Percentiles rank a stretch among this genome's conserved stretches.
Conservation (phyloP, 768 basidiomycete genomes). For the Trametes elegans region DNA sequence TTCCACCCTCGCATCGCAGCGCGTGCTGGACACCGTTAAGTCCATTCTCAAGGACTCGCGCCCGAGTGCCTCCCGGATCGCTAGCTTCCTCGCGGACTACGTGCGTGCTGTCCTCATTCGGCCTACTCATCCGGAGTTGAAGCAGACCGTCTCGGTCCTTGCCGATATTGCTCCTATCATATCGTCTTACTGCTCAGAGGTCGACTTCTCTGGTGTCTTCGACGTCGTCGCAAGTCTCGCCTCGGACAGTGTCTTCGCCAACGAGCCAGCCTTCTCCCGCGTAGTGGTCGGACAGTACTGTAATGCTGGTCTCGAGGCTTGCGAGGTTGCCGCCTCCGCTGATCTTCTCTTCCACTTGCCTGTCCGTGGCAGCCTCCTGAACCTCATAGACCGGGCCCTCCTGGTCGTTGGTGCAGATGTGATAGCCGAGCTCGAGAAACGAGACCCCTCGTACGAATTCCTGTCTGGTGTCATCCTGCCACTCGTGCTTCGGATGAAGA, state of each 20-base stretch:
- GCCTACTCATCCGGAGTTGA: slow-evolving; percentile 40
- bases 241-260: slow-evolving; percentile 45
- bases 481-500: slow-evolving; percentile 52
- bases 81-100: slow-evolving; percentile 54
- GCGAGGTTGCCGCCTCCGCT: slow-evolving; percentile 34
- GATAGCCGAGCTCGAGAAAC: slow-evolving; percentile 54
- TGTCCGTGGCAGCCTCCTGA: slow-evolving; percentile 29
- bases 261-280: slow-evolving; percentile 49
- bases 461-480: slow-evolving; percentile 66
- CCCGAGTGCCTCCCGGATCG: slow-evolving; percentile 39
- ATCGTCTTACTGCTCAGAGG: slow-evolving; percentile 41
- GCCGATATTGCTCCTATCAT: slow-evolving; percentile 56
- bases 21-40: slow-evolving; percentile 55
- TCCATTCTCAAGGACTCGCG: slow-evolving; percentile 53
- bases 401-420: slow-evolving; percentile 52
- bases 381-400: slow-evolving; percentile 36
- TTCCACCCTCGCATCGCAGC: slow-evolving; percentile 38
- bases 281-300: slow-evolving; percentile 35
- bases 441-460: slow-evolving; percentile 54
- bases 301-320: slow-evolving; percentile 35
- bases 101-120: slow-evolving; percentile 49
- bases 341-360: slow-evolving; percentile 31
- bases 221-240: slow-evolving; percentile 47
- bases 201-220: slow-evolving; percentile 61
- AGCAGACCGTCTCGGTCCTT: slow-evolving; percentile 52